A percentile compares a stretch with the other conserved stretches of the same genome.
Conservation (phyloP, 1,284 basidiomycete species). For the Cryptococcus hybrid region DNA sequence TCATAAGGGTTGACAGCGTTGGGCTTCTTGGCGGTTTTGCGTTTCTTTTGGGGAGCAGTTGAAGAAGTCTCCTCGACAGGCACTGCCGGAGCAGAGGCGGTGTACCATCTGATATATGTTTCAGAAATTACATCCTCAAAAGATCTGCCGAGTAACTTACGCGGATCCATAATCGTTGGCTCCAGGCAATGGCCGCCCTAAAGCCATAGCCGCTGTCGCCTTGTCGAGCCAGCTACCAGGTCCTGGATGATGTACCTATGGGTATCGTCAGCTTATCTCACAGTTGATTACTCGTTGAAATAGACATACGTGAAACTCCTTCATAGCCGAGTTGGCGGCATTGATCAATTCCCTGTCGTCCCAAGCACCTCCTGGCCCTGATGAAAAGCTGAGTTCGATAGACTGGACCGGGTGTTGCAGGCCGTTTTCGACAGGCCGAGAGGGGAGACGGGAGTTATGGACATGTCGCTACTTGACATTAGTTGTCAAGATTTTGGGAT, state of each 20-base stretch:
- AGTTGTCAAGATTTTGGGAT: background rate
- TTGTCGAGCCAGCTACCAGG: constrained; percentile 51
- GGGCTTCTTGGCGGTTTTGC: background rate
- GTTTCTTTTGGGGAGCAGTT: constrained; percentile 1
- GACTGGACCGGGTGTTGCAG: background rate
- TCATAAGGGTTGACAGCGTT: background rate
- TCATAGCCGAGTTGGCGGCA: constrained; percentile 46
- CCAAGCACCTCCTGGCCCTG: constrained; percentile 34
- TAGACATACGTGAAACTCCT: constrained; percentile 47
- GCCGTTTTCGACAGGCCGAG: background rate
- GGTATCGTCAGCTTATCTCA: background rate
- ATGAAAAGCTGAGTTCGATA: constrained; percentile 18
- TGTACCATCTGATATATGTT: constrained; percentile 11
- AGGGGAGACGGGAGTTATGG: background rate
- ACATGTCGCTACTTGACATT: constrained; percentile 1
- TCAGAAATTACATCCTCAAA: background rate
- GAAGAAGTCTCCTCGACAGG: background rate
- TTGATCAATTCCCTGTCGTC: constrained; percentile 48
- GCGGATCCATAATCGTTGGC: constrained; percentile 32
- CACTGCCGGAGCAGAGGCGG: constrained; percentile 9
- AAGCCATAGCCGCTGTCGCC: constrained; percentile 42
- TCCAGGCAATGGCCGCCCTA: constrained; percentile 38
- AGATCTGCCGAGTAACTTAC: constrained; percentile 20
- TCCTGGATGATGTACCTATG: constrained; percentile 47
- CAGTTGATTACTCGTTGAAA: background rate